Conservation (phyloP, 2,329 filamentous ascomycete genomes). For the Magnaporthales sp. region DNA sequence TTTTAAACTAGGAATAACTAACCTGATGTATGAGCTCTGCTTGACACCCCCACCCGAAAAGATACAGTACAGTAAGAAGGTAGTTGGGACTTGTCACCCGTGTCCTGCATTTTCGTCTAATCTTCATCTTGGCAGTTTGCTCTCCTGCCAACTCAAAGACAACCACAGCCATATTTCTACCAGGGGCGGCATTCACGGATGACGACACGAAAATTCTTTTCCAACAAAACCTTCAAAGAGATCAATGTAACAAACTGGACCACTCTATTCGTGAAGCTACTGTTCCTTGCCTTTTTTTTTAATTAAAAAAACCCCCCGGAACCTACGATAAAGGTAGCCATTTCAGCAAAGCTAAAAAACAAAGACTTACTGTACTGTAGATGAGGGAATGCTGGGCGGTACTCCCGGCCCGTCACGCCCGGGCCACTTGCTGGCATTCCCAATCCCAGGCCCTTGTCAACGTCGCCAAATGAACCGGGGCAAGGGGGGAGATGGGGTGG, state of each 20-base stretch:
- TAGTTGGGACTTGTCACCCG: neutral
- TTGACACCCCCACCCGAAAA: neutral
- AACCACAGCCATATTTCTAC: neutral
- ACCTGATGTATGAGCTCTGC: neutral
- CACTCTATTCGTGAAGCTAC: neutral
- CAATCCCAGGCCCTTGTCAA: neutral
- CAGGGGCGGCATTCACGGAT: neutral
- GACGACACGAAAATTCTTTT: no score
- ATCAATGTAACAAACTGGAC: neutral
- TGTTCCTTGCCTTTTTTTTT: neutral
- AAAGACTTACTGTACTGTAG: neutral
- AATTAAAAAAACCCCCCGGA: no score
- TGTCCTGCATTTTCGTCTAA: neutral
- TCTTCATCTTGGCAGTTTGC: neutral
- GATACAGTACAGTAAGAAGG: neutral
- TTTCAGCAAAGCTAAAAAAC: neutral
- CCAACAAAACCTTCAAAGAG: neutral
- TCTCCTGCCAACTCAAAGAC: neutral
- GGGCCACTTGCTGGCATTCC: neutral
- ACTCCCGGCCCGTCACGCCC: neutral
- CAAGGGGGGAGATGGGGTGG: neutral
- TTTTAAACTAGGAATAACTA: neutral
- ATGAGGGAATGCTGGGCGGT: neutral
- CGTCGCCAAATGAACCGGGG: neutral
- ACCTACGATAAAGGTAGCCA: no score